A percentile compares a stretch with the other conserved stretches of the same genome.
phyloP scores from a whole-genome alignment of 1,284 basidiomycete genomes.

The Trichosporon faecale region DNA sequence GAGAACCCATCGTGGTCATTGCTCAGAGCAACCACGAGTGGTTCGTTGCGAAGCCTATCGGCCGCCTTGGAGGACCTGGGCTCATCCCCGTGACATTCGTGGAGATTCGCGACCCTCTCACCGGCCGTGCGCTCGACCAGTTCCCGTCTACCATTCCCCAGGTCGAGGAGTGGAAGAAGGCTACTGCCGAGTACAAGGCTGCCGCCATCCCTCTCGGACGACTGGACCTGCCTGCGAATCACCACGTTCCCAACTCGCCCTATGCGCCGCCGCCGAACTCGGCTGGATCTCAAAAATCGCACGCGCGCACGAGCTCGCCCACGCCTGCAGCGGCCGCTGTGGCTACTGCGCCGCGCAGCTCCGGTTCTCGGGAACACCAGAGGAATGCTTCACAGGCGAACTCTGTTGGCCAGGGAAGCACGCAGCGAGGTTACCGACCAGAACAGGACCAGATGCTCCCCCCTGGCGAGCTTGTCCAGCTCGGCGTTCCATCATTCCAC shows the following conservation, averaged over 20 bases:
- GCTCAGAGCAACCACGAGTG: slow-evolving; percentile 55
- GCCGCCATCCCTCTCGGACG: slow-evolving; percentile 91
- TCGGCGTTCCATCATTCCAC: slow-evolving; percentile 94
- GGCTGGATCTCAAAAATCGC: slow-evolving; percentile 5
- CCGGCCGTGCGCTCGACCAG: slow-evolving; percentile 67
- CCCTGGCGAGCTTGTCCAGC: slow-evolving; percentile 77
- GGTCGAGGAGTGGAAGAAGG: slow-evolving; percentile 97
- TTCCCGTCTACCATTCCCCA: slow-evolving; percentile 77
- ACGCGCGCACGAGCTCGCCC: slow-evolving; percentile 11
- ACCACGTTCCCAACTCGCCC: slow-evolving; percentile 44
- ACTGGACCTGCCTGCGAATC: slow-evolving; percentile 64
- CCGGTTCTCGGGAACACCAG: slow-evolving; percentile 5
- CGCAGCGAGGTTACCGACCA: slow-evolving; percentile 33
- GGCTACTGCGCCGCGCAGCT: not conserved
- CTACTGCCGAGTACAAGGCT: slow-evolving; percentile 91
- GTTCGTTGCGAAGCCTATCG: slow-evolving; percentile 81
- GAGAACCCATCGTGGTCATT: slow-evolving; percentile 80
- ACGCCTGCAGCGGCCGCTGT: not conserved
- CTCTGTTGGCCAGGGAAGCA: slow-evolving; percentile 16
- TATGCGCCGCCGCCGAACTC: slow-evolving; percentile 31
- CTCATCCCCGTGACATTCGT: slow-evolving; percentile 96
- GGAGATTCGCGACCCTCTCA: slow-evolving; percentile 86
- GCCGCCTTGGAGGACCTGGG: slow-evolving; percentile 87
- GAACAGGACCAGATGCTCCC: slow-evolving; percentile 57
- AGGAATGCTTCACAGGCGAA: slow-evolving; percentile 15